Base-by-base conservation (phyloP, 176 grass and related monocot species). In the Alopecurus myosuroides region DNA sequence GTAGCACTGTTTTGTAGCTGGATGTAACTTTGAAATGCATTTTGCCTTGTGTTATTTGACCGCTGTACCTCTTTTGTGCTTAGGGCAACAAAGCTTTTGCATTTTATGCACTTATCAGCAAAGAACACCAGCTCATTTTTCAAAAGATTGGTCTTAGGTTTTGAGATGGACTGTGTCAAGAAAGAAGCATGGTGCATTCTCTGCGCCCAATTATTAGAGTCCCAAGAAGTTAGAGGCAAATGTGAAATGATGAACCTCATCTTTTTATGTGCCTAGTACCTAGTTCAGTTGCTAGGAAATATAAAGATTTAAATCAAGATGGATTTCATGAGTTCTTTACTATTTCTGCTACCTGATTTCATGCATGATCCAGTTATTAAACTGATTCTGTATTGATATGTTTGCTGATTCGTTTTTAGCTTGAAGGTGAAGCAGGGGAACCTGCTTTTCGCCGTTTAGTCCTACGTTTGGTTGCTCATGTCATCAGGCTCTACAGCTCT, bases 361-460 rank as follows among this genome's bases (percentile, higher is more conserved):
- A 63, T 79, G 42, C 41, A 70, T 1, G 28, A 41, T 19, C 40
- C 36, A 74, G 29, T 78, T 76, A 55, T 75, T 86, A 46, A 64
- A n/a, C 50, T 36, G 18, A 63, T 49, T 78, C 14, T 69, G 29
- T 49, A 9, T 72, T 75, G 40, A 83, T 71, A 77, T 77, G 34
- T 46, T 87, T 60, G 37, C 36, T 81, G 35, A 80, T 89, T 81
- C 80, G 51, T 85, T 22, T 84, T 82, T 79, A 98, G 96, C 87
- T 95, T 56, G 96, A 98, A 74, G 96, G 96, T 87, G 96, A 98
- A 89, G 93, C 91, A 86, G 93, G 96, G 63, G 96, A 98, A 76
- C 96, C 96, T 85, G 88, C 84, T 56, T 98, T 89, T 69, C 96
- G 96, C 10, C 91, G 96, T 86, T 92, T 98, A 89, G 96, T 98